Conservation (phyloP, 768 basidiomycete genomes). For the Suillus subluteus region DNA sequence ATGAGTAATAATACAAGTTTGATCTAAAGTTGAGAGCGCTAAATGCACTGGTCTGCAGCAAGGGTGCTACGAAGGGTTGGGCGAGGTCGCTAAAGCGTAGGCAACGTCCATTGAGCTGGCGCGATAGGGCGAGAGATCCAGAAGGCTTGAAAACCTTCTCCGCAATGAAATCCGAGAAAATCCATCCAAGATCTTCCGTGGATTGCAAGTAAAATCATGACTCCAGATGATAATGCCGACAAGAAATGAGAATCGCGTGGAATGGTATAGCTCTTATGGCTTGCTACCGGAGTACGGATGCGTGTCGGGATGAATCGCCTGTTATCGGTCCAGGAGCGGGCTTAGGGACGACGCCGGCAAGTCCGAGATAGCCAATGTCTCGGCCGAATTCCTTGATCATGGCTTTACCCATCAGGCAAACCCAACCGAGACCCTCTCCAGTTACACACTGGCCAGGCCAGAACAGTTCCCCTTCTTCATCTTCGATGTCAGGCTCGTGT, state of each 20-base stretch:
- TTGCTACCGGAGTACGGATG: conserved; percentile 35
- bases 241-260: conserved; percentile 29
- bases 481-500: conserved; percentile 81
- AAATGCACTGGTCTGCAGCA: conserved; percentile 21
- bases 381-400: conserved; percentile 86
- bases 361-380: conserved; percentile 71
- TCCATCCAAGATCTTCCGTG: conserved; percentile 30
- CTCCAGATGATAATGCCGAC: conserved; percentile 34
- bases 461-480: conserved; percentile 84
- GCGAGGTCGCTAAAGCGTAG: conserved; percentile 24
- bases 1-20: conserved; percentile 40
- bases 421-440: conserved; percentile 83
- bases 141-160: conserved; percentile 16
- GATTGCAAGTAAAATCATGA: conserved; percentile 30
- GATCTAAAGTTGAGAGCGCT: conserved; percentile 16
- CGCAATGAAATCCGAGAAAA: conserved; percentile 26
- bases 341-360: conserved; percentile 74
- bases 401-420: conserved; percentile 84
- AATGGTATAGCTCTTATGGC: conserved; percentile 15
- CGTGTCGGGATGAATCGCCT: conserved; percentile 33
- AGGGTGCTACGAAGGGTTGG: conserved; percentile 22
- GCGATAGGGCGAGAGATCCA: conserved; percentile 21
- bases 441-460: conserved; percentile 78
- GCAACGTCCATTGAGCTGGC: conserved; percentile 26
- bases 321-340: conserved; percentile 48